These are phyloP conservation scores for Cordyceps sp. DNA, from an alignment of 2,329 filamentous ascomycete species.

Conservation along the genomic window DNA sequence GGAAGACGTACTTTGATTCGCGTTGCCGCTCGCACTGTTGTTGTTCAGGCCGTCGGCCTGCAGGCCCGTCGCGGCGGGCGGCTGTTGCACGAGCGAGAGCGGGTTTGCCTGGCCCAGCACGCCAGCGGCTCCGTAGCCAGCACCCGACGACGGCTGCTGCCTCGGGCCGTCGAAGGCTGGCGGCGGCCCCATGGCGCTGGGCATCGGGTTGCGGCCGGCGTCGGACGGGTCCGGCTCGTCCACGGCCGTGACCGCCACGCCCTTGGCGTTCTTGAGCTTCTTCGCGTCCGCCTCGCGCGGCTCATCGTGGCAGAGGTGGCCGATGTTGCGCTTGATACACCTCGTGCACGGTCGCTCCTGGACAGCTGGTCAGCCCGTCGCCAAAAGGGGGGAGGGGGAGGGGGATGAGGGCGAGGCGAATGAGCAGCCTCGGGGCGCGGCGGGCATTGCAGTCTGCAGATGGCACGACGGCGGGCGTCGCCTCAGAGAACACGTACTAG, in stretches of 20 bases:
- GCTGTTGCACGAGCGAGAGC: slow-evolving; percentile 58
- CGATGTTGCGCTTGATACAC: slow-evolving; percentile 97
- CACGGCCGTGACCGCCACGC: too few relatives aligned
- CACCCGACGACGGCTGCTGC: slow-evolving; percentile 17
- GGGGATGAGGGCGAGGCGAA: neutral
- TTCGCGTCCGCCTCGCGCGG: slow-evolving; percentile 72
- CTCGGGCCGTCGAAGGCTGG: slow-evolving; percentile 15
- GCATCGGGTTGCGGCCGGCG: slow-evolving; percentile 35
- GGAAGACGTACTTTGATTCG: slow-evolving; percentile 54
- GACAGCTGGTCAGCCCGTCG: too few relatives aligned
- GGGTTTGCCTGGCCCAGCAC: slow-evolving; percentile 32
- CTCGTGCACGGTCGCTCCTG: slow-evolving; percentile 94
- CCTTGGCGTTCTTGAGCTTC: slow-evolving; percentile 49
- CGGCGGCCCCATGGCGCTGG: slow-evolving; percentile 38
- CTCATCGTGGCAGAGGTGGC: slow-evolving; percentile 95
- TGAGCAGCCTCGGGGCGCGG: neutral
- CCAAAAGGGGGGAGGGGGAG: neutral
- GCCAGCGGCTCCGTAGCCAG: slow-evolving; percentile 24
- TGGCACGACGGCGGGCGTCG: slow-evolving; percentile 2
- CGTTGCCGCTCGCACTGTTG: slow-evolving; percentile 33
- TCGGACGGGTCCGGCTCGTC: slow-evolving; percentile 44
- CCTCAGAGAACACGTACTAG: slow-evolving; percentile 44
- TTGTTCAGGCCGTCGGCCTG: slow-evolving; percentile 40
- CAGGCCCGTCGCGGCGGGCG: slow-evolving; percentile 49
- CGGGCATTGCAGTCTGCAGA: neutral